Evolutionary conservation across 2,329 filamentous ascomycete genomes (phyloP).

Genomic region (Hypoxylon sp.): DNA sequence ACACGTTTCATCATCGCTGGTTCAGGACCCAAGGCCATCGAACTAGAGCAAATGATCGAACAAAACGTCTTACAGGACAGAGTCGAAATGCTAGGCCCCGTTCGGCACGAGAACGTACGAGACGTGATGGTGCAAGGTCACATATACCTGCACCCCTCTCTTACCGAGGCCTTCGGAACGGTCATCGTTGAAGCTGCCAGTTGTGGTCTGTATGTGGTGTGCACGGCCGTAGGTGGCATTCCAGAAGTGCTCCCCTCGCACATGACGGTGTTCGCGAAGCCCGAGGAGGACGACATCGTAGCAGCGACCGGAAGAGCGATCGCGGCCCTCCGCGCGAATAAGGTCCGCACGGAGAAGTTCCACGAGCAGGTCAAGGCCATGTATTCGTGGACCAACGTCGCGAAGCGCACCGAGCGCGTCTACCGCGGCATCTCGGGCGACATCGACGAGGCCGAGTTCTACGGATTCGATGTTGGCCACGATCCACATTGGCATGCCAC

Average conservation of each 20-base stretch:
- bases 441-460: constrained; percentile 89
- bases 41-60: constrained; percentile 98
- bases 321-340: constrained; percentile 84
- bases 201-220: constrained; percentile 96
- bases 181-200: constrained; percentile 98
- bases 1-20: constrained; percentile 98
- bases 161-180: constrained; percentile 97
- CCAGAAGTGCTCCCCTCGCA: constrained; percentile 95
- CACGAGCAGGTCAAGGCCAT: constrained; percentile 98
- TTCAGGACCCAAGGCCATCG: constrained; percentile 95
- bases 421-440: constrained; percentile 93
- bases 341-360: constrained; percentile 91
- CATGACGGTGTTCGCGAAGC: constrained; percentile 98
- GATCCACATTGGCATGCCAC: constrained; percentile 76
- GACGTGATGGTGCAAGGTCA: constrained; percentile 98
- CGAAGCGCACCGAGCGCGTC: constrained; percentile 91
- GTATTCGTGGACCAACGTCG: constrained; percentile 99
- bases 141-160: constrained; percentile 93
- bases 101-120: constrained; percentile 95
- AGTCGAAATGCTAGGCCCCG: constrained; percentile 90
- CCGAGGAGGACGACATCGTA: constrained; percentile 95
- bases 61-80: constrained; percentile 93
- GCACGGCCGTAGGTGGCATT: constrained; percentile 95
- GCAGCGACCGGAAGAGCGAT: constrained; percentile 91
- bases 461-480: constrained; percentile 80